Evolutionary conservation across 2,329 filamentous ascomycete genomes (phyloP).

Genomic region (Fusarium dimerum): DNA sequence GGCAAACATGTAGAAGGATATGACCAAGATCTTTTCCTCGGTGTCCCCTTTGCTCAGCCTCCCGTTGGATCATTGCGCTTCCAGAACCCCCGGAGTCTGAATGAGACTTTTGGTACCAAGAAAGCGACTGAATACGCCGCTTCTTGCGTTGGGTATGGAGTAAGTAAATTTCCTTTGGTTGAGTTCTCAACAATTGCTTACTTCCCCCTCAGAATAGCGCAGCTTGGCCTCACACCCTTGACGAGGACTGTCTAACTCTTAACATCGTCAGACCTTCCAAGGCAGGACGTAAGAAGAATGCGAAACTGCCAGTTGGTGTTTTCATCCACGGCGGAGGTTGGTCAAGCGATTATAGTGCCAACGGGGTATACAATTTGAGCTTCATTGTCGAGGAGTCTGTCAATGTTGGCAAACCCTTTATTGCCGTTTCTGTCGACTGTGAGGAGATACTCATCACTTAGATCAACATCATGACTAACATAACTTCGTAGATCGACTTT

Average conservation of each 20-base stretch:
- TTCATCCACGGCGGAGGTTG: slow-evolving; percentile 42
- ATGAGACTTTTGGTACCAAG: slow-evolving; percentile 13
- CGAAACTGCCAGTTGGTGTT: slow-evolving; percentile 26
- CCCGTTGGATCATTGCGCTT: slow-evolving; percentile 17
- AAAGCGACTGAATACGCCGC: slow-evolving; percentile 25
- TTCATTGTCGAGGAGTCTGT: slow-evolving; percentile 52
- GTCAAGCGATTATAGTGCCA: slow-evolving; percentile 40
- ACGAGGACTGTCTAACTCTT: slow-evolving; percentile 23
- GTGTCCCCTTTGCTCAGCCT: slow-evolving; percentile 25
- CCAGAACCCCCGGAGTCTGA: slow-evolving; percentile 15
- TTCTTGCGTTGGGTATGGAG: slow-evolving; percentile 27
- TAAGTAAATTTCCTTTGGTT: neutral
- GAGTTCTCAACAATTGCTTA: neutral
- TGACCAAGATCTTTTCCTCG: slow-evolving; percentile 24
- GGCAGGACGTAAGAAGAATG: neutral
- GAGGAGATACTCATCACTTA: fast-evolving
- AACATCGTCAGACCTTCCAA: slow-evolving; percentile 21
- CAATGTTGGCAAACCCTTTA: slow-evolving; percentile 23
- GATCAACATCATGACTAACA: neutral
- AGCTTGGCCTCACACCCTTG: slow-evolving; percentile 17
- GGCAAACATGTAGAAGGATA: slow-evolving; percentile 20
- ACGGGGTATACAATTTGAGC: slow-evolving; percentile 60
- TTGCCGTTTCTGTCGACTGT: slow-evolving; percentile 25
- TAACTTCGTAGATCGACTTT: slow-evolving; percentile 14
- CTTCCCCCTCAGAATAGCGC: slow-evolving; percentile 9